Base-by-base conservation (phyloP, 306 rosid species). In the Begonia loranthoides region DNA sequence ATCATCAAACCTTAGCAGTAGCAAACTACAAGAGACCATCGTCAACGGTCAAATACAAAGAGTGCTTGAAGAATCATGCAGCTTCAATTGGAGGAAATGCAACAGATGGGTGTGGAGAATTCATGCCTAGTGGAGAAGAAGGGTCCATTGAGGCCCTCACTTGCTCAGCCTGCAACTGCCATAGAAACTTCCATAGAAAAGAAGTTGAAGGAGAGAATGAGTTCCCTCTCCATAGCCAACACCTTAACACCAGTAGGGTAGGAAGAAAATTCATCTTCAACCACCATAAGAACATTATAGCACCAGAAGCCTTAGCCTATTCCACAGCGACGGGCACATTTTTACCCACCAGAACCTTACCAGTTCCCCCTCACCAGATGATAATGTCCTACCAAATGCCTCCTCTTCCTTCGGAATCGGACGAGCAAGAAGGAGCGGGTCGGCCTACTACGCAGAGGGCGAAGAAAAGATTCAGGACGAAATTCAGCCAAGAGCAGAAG, bases 391-490 rank as follows among this genome's bases (percentile, higher is more conserved):
- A 43, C 47, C 13, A 43, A 5, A 43, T 43, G 47, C 47, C 47
- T 9, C 1, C 15, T 43, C 13, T n/a, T 43, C n/a, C 47, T 43
- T 43, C 47, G 15, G 47, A 12, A 2, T 43, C 47, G 4, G 47
- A 43, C 15, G 47, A 43, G 47, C 47, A 43, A 43, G 47, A 43
- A 12, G 21, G 40, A 4, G 16, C 55, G 33, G 16, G 17, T 19
- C 55, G 57, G 50, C 22, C 73, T 38, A 48, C 73, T 28, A 24
- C 64, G 34, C 69, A 74, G 46, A 13, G 58, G 13, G 62, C 40
- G 53, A 82, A 78, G 86, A 82, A 79, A 49, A 68, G 93, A 65
- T 73, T 73, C 75, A 78, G 93, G 67, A 82, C 93, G 2, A 82
- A 82, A 69, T 82, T 82, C 74, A 78, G 67, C 0, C 80, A 63